Evolutionary conservation across 257 asterid genomes (phyloP).

Genomic region (Nicotiana undulata): DNA sequence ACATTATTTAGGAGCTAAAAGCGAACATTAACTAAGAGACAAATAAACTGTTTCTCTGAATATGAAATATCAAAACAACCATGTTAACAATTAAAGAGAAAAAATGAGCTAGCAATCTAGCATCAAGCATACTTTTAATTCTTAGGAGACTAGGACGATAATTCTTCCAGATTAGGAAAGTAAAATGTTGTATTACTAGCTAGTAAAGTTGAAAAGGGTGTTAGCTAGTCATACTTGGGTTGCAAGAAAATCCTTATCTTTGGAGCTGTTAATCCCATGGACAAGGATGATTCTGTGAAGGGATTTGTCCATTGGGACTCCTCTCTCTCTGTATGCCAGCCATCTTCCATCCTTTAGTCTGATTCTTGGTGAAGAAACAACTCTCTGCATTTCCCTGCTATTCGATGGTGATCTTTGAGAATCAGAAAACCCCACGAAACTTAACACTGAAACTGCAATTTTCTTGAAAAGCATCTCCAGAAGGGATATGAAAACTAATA

Average conservation of each 20-base stretch:
- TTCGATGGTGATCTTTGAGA: neutral
- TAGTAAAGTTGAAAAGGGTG: neutral
- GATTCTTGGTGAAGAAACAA: neutral
- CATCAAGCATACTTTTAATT: too few relatives aligned
- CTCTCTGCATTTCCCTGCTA: neutral
- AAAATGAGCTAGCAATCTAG: too few relatives aligned
- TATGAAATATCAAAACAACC: neutral
- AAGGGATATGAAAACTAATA: neutral
- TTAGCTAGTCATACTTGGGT: conserved; percentile 39
- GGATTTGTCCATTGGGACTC: conserved; percentile 22
- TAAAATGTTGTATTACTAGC: neutral
- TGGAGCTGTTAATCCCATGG: conserved; percentile 86
- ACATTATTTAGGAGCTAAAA: neutral
- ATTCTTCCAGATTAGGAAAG: conserved; percentile 2
- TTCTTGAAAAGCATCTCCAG: neutral
- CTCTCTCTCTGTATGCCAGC: neutral
- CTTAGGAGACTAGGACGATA: neutral
- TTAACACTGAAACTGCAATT: neutral
- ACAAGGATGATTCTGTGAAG: conserved; percentile 50
- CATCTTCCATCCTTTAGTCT: neutral
- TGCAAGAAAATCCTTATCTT: conserved; percentile 74
- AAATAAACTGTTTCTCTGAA: neutral
- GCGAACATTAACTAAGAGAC: neutral
- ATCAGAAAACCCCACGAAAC: neutral
- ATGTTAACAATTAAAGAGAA: too few relatives aligned